These are phyloP conservation scores for Circinella umbellata DNA, from an alignment of 371 early-diverging fungal species.

Conservation along the genomic window DNA sequence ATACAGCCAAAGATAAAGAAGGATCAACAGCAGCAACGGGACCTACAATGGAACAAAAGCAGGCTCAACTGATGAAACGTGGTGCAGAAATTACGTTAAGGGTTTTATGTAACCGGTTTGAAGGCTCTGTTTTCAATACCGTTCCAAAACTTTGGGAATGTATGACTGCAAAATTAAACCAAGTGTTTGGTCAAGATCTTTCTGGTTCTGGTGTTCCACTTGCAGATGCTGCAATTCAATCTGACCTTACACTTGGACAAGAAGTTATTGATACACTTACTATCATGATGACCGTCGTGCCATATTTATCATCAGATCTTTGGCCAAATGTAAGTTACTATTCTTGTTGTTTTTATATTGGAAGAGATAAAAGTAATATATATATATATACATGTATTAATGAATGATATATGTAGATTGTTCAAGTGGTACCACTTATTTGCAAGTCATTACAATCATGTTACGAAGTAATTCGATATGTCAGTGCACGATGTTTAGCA, in stretches of 20 bases:
- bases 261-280: slow-evolving; percentile 82
- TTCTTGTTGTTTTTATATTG: not conserved
- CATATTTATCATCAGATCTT: slow-evolving; percentile 62
- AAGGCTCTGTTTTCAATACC: slow-evolving; percentile 64
- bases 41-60: slow-evolving; percentile 47
- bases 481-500: slow-evolving; percentile 83
- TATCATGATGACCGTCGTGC: slow-evolving; percentile 71
- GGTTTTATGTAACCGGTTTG: slow-evolving; percentile 77
- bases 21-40: slow-evolving; percentile 35
- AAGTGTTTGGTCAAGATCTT: slow-evolving; percentile 29
- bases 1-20: slow-evolving; percentile 29
- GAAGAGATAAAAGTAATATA: not conserved
- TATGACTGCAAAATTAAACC: slow-evolving; percentile 55
- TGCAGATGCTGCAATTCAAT: slow-evolving; percentile 36
- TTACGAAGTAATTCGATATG: slow-evolving; percentile 79
- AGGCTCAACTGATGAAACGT: slow-evolving; percentile 72
- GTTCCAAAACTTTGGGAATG: slow-evolving; percentile 87
- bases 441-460: slow-evolving; percentile 70
- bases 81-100: slow-evolving; percentile 82
- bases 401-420: slow-evolving; percentile 31
- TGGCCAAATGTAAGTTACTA: slow-evolving; percentile 28
- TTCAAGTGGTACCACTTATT: slow-evolving; percentile 66
- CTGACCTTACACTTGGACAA: slow-evolving; percentile 58
- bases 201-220: slow-evolving; percentile 17
- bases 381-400: not conserved